phyloP scores from a whole-genome alignment of 106 monocot genomes.

The Dendrobium nobile region DNA sequence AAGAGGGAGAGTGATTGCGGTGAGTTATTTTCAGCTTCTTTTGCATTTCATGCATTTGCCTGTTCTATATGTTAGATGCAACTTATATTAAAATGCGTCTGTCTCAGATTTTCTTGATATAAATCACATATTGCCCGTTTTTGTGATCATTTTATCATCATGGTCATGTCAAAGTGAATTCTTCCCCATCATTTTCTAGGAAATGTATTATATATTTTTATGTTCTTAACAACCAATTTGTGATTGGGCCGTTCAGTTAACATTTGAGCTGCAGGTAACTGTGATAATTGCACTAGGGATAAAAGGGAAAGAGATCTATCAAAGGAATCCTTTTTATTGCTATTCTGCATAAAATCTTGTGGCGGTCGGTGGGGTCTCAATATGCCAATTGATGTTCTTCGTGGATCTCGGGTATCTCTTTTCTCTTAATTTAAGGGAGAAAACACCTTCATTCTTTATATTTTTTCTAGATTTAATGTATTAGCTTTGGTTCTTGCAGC shows the following conservation, averaged over 20 bases:
- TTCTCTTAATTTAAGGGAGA: not conserved
- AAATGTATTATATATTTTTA: not conserved
- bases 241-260: not conserved
- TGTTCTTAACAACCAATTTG: not conserved
- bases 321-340: conserved; percentile 76
- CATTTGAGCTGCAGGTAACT: conserved; percentile 63
- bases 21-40: conserved; percentile 15
- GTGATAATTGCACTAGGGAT: conserved; percentile 75
- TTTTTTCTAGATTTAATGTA: not conserved
- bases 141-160: not conserved
- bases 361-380: conserved; percentile 87
- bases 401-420: conserved; percentile 80
- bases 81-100: not conserved
- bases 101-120: not conserved
- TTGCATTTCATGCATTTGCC: not conserved
- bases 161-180: not conserved
- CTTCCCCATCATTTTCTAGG: not conserved
- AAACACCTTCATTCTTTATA: not conserved
- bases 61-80: not conserved
- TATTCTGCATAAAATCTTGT: conserved; percentile 79
- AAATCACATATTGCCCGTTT: not conserved
- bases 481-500: not conserved
- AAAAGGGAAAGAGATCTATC: conserved; percentile 73
- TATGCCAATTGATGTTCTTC: conserved; percentile 91
- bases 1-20: conserved; percentile 43